phyloP scores from a whole-genome alignment of 495 filamentous ascomycete species.

The Xylaria palmicola region DNA sequence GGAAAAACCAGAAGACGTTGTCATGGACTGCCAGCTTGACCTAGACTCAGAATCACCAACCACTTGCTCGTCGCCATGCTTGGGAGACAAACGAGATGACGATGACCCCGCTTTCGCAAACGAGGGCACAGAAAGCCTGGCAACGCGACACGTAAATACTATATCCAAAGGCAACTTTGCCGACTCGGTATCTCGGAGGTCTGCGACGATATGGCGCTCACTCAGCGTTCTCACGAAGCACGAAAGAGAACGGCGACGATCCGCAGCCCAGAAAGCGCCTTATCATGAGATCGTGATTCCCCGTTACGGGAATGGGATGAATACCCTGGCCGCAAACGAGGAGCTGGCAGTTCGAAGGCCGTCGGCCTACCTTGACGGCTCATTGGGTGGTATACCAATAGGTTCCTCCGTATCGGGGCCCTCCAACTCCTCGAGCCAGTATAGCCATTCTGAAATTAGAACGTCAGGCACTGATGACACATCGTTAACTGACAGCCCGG shows the following conservation, averaged over 20 bases:
- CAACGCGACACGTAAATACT: not conserved
- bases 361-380: not conserved
- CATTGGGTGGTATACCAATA: slow-evolving; percentile 1
- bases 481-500: slow-evolving; percentile 32
- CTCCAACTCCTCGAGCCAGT: slow-evolving; percentile 6
- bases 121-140: not conserved
- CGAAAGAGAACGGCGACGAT: not conserved
- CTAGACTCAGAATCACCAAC: not conserved
- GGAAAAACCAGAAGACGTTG: slow-evolving; percentile 13
- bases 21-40: not conserved
- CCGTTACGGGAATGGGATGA: slow-evolving; percentile 45
- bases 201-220: not conserved
- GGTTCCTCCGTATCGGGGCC: not conserved
- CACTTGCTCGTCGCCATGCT: not conserved
- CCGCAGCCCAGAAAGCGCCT: slow-evolving; percentile 1
- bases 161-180: not conserved
- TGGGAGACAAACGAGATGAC: slow-evolving; percentile 44
- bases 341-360: not conserved
- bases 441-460: slow-evolving; percentile 22
- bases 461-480: slow-evolving; percentile 51
- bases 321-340: slow-evolving; percentile 18
- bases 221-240: not conserved
- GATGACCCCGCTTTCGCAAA: slow-evolving; percentile 39
- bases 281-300: slow-evolving; percentile 43
- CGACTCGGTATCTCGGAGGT: not conserved